These are phyloP conservation scores for Silene latifolia DNA, from an alignment of 148 eudicot genomes.

Conservation along the genomic window DNA sequence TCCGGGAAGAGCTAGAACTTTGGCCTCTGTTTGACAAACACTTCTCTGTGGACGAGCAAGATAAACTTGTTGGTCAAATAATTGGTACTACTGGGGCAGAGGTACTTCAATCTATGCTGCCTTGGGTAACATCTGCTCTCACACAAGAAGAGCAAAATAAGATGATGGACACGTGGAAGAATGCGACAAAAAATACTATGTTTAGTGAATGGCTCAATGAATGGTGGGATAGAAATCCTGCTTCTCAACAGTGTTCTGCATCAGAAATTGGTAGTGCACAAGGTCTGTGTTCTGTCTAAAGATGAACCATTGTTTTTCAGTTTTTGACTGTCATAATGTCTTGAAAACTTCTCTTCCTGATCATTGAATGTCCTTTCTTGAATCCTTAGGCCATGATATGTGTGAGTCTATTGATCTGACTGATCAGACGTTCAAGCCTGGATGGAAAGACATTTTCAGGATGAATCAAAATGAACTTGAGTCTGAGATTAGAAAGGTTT, in stretches of 20 bases:
- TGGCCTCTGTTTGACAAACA: constrained; percentile 95
- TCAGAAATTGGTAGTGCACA: constrained; percentile 41
- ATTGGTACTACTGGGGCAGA: constrained; percentile 99
- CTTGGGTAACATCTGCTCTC: constrained; percentile 98
- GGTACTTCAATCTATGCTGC: constrained; percentile 96
- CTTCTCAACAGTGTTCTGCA: constrained; percentile 49
- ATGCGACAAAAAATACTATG: constrained; percentile 97
- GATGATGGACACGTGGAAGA: constrained; percentile 98
- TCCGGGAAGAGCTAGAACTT: constrained; percentile 90
- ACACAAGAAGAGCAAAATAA: constrained; percentile 94
- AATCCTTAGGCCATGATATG: constrained; percentile 46
- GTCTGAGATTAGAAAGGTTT: constrained; percentile 93
- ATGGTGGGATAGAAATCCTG: constrained; percentile 83
- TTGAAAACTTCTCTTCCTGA: too few relatives aligned
- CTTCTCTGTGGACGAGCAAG: constrained; percentile 92
- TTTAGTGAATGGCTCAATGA: constrained; percentile 97
- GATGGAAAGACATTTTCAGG: constrained; percentile 96
- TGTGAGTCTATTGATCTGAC: constrained; percentile 56
- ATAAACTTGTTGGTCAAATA: constrained; percentile 88
- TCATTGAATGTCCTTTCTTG: background rate
- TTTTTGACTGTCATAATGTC: background rate
- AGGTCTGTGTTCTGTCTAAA: constrained; percentile 40
- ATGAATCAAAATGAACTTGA: constrained; percentile 99
- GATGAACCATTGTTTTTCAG: background rate
- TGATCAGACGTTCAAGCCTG: constrained; percentile 91